phyloP scores from a whole-genome alignment of 2,329 filamentous ascomycete species.

The Penicillium sp. region DNA sequence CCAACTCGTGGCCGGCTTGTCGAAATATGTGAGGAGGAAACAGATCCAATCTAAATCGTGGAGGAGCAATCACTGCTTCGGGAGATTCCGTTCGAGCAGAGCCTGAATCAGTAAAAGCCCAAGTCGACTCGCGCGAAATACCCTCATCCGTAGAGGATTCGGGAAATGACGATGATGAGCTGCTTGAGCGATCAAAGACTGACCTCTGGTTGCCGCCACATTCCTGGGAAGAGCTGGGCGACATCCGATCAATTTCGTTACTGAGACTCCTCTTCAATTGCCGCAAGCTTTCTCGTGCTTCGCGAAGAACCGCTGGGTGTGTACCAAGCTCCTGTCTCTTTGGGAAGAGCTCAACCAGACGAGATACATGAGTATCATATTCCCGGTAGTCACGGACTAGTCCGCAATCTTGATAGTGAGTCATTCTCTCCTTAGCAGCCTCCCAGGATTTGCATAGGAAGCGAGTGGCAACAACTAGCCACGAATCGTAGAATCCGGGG shows the following conservation, averaged over 20 bases:
- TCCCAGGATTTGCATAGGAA: conserved; percentile 46
- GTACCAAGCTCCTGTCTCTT: conserved; percentile 28
- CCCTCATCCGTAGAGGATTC: conserved; percentile 42
- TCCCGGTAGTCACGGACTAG: conserved; percentile 50
- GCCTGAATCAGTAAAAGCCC: conserved; percentile 31
- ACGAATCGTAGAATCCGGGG: conserved; percentile 41
- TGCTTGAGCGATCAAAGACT: conserved; percentile 49
- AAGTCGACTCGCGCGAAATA: conserved; percentile 33
- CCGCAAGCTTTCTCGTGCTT: conserved; percentile 37
- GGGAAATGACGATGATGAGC: conserved; percentile 45
- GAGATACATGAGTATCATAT: conserved; percentile 47
- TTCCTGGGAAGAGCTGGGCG: conserved; percentile 45
- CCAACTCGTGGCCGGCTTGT: conserved; percentile 26
- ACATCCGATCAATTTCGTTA: conserved; percentile 43
- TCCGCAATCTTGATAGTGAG: conserved; percentile 35
- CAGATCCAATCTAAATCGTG: conserved; percentile 29
- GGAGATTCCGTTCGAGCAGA: conserved; percentile 36
- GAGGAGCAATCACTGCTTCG: conserved; percentile 25
- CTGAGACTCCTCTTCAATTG: conserved; percentile 38
- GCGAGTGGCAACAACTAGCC: conserved; percentile 44
- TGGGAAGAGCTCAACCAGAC: conserved; percentile 41
- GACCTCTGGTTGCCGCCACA: conserved; percentile 39
- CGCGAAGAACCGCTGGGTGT: conserved; percentile 26
- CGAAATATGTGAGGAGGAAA: conserved; percentile 38
- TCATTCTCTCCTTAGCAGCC: conserved; percentile 42